phyloP scores from a whole-genome alignment of 2,329 filamentous ascomycete genomes.

The Metarhizium album region DNA sequence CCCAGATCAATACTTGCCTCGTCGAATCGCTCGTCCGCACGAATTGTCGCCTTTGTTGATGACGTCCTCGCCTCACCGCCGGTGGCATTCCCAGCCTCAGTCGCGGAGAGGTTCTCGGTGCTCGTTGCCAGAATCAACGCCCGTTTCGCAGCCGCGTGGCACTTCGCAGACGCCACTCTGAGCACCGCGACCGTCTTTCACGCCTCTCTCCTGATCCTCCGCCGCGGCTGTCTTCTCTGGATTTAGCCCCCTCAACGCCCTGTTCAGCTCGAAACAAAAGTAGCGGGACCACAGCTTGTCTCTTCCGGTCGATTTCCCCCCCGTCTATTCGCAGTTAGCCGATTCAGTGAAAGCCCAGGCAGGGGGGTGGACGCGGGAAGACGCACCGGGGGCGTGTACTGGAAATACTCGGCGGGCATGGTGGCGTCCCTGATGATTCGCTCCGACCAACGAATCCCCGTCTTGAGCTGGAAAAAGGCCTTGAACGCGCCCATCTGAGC shows the following conservation, averaged over 20 bases:
- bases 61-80: no score
- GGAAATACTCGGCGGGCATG: constrained; percentile 24
- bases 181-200: not conserved
- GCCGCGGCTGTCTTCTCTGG: not conserved
- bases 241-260: constrained; percentile 17
- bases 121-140: not conserved
- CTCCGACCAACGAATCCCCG: constrained; percentile 49
- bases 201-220: not conserved
- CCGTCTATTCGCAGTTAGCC: constrained; percentile 14
- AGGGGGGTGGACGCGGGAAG: not conserved
- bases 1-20: no score
- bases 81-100: no score
- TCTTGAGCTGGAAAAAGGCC: constrained; percentile 46
- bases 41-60: no score
- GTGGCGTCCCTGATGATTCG: constrained; percentile 28
- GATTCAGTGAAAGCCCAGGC: not conserved
- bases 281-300: constrained; percentile 22
- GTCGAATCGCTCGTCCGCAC: no score
- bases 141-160: not conserved
- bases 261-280: constrained; percentile 24
- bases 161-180: not conserved
- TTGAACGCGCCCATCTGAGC: constrained; percentile 40
- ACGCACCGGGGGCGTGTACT: constrained; percentile 38
- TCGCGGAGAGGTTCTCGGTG: no score
- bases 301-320: constrained; percentile 27